Percentiles rank a stretch among this genome's conserved stretches.
Evolutionary conservation across 1,139 yeast species (phyloP).

Genomic region (Geotrichum australiense): DNA sequence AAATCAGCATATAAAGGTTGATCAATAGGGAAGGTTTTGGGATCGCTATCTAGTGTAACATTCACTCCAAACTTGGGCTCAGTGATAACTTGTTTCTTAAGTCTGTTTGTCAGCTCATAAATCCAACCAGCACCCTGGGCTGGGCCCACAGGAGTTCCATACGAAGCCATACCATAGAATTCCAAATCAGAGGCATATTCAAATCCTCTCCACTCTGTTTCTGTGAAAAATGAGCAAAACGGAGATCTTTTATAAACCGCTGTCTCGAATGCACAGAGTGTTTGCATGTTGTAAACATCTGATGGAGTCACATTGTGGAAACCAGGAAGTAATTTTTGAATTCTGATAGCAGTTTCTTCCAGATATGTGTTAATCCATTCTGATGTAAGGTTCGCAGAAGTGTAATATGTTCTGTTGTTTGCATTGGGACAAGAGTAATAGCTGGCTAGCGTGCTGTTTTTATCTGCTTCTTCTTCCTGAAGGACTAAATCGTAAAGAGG

Average conservation of each 20-base stretch:
- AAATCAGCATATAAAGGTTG: slow-evolving; percentile 40
- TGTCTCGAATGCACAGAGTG: slow-evolving; percentile 45
- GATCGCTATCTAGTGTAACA: slow-evolving; percentile 29
- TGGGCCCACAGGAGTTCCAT: slow-evolving; percentile 36
- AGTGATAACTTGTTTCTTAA: slow-evolving; percentile 28
- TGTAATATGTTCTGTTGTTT: slow-evolving; percentile 23
- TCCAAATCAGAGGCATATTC: slow-evolving; percentile 41
- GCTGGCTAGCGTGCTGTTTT: slow-evolving; percentile 40
- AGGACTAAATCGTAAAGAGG: slow-evolving; percentile 32
- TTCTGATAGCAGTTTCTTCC: slow-evolving; percentile 38
- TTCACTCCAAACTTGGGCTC: slow-evolving; percentile 35
- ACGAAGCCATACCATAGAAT: slow-evolving; percentile 36
- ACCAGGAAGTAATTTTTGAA: slow-evolving; percentile 40
- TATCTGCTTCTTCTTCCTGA: slow-evolving; percentile 33
- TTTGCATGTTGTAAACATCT: slow-evolving; percentile 40
- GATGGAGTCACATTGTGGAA: slow-evolving; percentile 33
- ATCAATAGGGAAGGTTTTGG: slow-evolving; percentile 35
- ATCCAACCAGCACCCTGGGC: slow-evolving; percentile 42
- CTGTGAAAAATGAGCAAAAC: slow-evolving; percentile 44
- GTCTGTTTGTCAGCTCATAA: slow-evolving; percentile 35
- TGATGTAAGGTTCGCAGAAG: slow-evolving; percentile 23
- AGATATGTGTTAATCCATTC: slow-evolving; percentile 38
- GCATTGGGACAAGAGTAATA: slow-evolving; percentile 38
- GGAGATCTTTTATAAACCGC: slow-evolving; percentile 44
- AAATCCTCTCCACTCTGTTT: slow-evolving; percentile 44